Conservation (phyloP, 495 filamentous ascomycete genomes). For the Talaromyces nanjingensis region DNA sequence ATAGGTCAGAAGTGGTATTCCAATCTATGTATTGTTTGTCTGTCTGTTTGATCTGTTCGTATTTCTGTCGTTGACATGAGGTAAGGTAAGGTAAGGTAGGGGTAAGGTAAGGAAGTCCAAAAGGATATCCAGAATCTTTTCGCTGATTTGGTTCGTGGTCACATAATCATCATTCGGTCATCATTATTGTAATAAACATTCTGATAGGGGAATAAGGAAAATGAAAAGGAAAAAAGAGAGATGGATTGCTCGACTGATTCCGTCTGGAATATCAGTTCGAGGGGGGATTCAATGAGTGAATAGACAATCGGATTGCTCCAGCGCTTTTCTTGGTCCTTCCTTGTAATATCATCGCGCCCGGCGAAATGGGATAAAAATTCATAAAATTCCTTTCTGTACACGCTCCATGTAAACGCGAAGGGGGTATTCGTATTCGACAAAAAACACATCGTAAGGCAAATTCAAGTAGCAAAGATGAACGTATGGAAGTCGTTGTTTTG, state of each 20-base stretch:
- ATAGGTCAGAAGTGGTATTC: neutral
- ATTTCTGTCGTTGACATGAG: neutral
- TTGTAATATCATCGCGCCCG: neutral
- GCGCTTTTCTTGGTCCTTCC: neutral
- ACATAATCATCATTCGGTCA: neutral
- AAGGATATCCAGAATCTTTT: neutral
- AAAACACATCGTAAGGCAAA: neutral
- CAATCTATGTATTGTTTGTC: neutral
- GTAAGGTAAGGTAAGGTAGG: neutral
- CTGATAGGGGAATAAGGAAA: neutral
- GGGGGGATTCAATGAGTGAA: neutral
- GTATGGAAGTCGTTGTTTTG: neutral
- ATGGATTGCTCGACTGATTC: neutral
- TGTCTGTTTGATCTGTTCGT: neutral
- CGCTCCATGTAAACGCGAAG: conserved; percentile 8
- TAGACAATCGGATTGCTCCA: neutral
- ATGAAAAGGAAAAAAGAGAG: neutral
- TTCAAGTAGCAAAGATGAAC: neutral
- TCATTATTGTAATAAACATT: conserved; percentile 1
- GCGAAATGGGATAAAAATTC: neutral
- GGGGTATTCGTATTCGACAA: conserved; percentile 5
- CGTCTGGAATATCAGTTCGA: neutral
- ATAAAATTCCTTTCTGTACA: neutral
- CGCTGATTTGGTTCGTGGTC: neutral
- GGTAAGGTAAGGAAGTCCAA: neutral